A percentile compares a stretch with the other conserved stretches of the same genome.
phyloP scores from a whole-genome alignment of 352 stramenopile genomes.

The Globisporangium heterothallicum region DNA sequence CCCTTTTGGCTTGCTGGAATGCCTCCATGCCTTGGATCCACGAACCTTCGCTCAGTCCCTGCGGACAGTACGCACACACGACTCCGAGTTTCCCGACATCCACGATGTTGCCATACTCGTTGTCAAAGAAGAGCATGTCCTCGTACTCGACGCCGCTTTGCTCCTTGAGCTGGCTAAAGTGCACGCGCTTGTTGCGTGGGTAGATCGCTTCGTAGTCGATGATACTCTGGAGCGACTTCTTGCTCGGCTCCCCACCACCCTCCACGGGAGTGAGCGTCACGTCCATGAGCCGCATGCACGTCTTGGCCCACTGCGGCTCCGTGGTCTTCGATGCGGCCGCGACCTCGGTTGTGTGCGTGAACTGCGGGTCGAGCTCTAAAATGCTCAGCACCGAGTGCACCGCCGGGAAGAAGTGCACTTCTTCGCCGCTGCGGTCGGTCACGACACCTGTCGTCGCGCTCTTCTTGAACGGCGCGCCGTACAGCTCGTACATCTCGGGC shows the following conservation, averaged over 20 bases:
- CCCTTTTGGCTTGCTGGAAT: slow-evolving; percentile 51
- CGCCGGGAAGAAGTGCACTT: slow-evolving; percentile 76
- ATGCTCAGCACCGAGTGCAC: slow-evolving; percentile 67
- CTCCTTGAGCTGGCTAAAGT: slow-evolving; percentile 91
- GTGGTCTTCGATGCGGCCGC: slow-evolving; percentile 72
- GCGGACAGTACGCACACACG: slow-evolving; percentile 69
- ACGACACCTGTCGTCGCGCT: slow-evolving; percentile 52
- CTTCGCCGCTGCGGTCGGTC: slow-evolving; percentile 54
- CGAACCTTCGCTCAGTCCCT: slow-evolving; percentile 58
- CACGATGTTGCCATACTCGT: slow-evolving; percentile 80
- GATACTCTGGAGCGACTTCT: slow-evolving; percentile 45
- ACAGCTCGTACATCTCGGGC: slow-evolving; percentile 84
- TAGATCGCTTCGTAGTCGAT: slow-evolving; percentile 84
- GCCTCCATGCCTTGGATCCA: slow-evolving; percentile 71
- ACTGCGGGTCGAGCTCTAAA: slow-evolving; percentile 64
- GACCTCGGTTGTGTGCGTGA: slow-evolving; percentile 46
- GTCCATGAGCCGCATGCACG: slow-evolving; percentile 72
- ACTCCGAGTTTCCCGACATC: slow-evolving; percentile 68
- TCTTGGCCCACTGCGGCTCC: slow-evolving; percentile 70
- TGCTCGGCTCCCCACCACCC: slow-evolving; percentile 9
- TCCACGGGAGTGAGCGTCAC: slow-evolving; percentile 19
- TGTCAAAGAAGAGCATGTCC: slow-evolving; percentile 97
- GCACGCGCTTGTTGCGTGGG: slow-evolving; percentile 77
- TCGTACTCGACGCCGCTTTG: slow-evolving; percentile 88
- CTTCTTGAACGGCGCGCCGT: slow-evolving; percentile 74